Conservation (phyloP, 1,139 yeast species). For the Nakaseomyces nivariensis region DNA sequence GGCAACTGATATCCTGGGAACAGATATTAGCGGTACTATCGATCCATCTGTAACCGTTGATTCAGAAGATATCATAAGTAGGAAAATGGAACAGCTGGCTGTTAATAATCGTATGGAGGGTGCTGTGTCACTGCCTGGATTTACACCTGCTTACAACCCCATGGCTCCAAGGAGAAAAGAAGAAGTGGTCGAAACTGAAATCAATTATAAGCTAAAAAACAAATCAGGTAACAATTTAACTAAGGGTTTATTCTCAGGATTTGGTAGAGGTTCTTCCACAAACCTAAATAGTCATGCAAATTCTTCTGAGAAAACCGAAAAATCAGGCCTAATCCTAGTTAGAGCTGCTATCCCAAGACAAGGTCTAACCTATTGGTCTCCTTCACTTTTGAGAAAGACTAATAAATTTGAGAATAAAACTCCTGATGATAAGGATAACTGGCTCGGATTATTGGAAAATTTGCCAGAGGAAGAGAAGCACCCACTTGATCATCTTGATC, state of each 20-base stretch:
- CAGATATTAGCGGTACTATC: slow-evolving; percentile 18
- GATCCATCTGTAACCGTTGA: slow-evolving; percentile 12
- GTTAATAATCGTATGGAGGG: slow-evolving; percentile 11
- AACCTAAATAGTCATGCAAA: slow-evolving; percentile 3
- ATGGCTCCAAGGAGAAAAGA: slow-evolving; percentile 3
- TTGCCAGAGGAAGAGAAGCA: slow-evolving; percentile 20
- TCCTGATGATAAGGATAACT: slow-evolving; percentile 20
- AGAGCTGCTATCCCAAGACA: slow-evolving; percentile 15
- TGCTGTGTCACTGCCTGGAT: background rate
- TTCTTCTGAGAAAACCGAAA: slow-evolving; percentile 5
- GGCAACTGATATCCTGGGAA: slow-evolving; percentile 13
- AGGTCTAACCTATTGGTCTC: slow-evolving; percentile 31
- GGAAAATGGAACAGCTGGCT: slow-evolving; percentile 18
- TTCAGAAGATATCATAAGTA: slow-evolving; percentile 13
- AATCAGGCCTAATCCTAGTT: slow-evolving; percentile 17
- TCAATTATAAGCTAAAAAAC: slow-evolving; percentile 12
- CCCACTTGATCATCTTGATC: slow-evolving; percentile 18
- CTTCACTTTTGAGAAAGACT: slow-evolving; percentile 26
- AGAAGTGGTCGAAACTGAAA: slow-evolving; percentile 10
- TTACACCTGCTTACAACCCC: slow-evolving; percentile 4
- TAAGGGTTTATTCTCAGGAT: slow-evolving; percentile 14
- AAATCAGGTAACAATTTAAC: slow-evolving; percentile 12
- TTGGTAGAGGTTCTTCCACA: slow-evolving; percentile 6
- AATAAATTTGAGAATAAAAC: slow-evolving; percentile 20
- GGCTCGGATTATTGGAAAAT: slow-evolving; percentile 20